Percentiles rank a stretch among this genome's conserved stretches.
These are phyloP conservation scores for Abelmoschus esculentus DNA, from an alignment of 345 rosid species.

Conservation along the genomic window DNA sequence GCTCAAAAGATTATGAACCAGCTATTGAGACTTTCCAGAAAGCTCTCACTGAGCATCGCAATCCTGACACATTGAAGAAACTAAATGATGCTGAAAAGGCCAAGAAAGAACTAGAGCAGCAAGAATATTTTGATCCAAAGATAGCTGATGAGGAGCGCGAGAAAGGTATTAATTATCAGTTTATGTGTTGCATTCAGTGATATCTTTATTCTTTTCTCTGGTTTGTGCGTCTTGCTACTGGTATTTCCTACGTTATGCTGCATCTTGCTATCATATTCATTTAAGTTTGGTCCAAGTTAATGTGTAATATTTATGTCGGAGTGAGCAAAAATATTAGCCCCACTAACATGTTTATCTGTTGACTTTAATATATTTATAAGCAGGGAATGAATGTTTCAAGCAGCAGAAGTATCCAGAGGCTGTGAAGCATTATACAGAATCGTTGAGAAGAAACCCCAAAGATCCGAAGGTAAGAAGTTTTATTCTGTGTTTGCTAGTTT, in stretches of 20 bases:
- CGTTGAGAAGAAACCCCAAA: slow-evolving; percentile 77
- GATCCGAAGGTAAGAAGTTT: slow-evolving; percentile 50
- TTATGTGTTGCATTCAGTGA: not conserved
- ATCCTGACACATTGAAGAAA: slow-evolving; percentile 92
- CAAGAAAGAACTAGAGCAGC: slow-evolving; percentile 89
- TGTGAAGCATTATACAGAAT: slow-evolving; percentile 77
- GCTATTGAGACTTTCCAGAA: slow-evolving; percentile 95
- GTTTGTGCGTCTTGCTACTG: no score
- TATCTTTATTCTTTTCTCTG: not conserved
- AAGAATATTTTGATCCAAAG: slow-evolving; percentile 77
- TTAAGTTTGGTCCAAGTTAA: not conserved
- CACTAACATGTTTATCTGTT: not conserved
- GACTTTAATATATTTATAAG: not conserved
- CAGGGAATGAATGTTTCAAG: slow-evolving; percentile 91
- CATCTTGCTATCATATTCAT: not conserved
- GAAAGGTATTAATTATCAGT: slow-evolving; percentile 49
- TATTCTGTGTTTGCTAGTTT: not conserved
- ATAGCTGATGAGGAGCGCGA: slow-evolving; percentile 91
- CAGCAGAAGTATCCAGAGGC: slow-evolving; percentile 91
- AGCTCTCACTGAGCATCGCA: slow-evolving; percentile 97
- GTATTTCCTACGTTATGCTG: not conserved
- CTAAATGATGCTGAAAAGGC: slow-evolving; percentile 84
- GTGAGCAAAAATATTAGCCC: not conserved
- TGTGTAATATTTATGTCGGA: not conserved
- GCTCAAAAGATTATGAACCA: slow-evolving; percentile 72